Base-by-base conservation (phyloP, 345 rosid genomes). In the Syzygium aqueum region DNA sequence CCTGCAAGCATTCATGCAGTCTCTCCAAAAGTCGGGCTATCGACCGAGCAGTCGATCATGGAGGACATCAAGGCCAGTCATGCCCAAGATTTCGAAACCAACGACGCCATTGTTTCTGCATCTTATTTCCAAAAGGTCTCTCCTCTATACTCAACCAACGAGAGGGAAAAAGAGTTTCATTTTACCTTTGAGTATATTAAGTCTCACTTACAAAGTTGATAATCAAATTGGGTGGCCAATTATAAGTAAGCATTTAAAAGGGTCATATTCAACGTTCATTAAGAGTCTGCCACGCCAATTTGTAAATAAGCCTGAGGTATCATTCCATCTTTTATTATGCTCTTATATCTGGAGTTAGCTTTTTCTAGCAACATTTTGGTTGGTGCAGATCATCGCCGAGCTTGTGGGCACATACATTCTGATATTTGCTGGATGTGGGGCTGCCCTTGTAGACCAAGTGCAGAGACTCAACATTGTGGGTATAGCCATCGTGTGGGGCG, bases 401-500 rank as follows among this genome's bases (percentile, higher is more conserved):
- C 86, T 94, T 3, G 13, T 92, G 23, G 94, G 94, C 5, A 92
- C 96, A 25, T 93, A 85, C 61, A 25, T 93, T 53, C 90, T 94
- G 33, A 40, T 93, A 50, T 93, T 90, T 84, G 82, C 63, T 28
- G 94, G 94, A 3, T 92, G 94, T 65, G 94, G 86, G 14, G 65
- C 94, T 28, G 91, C 90, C 80, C 89, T 94, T 13, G 87, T 91
- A 1, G 53, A 90, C 87, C 50, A 87, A 59, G 22, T 89, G 87
- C 93, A 86, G 77, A 82, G 53, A 14, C 93, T 94, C 43, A 85
- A 87, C 43, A 85, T 90, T 8, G 87, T 92, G 27, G 95, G 93
- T 8, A 90, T 93, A 84, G 93, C 90, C 25, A 50, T 90, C 49
- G 93, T 85, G 21, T 94, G 94, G 94, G 94, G 94, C 27, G 50